Evolutionary conservation across 2,329 filamentous ascomycete genomes (phyloP).

Genomic region (Pezizomycotina sp.): DNA sequence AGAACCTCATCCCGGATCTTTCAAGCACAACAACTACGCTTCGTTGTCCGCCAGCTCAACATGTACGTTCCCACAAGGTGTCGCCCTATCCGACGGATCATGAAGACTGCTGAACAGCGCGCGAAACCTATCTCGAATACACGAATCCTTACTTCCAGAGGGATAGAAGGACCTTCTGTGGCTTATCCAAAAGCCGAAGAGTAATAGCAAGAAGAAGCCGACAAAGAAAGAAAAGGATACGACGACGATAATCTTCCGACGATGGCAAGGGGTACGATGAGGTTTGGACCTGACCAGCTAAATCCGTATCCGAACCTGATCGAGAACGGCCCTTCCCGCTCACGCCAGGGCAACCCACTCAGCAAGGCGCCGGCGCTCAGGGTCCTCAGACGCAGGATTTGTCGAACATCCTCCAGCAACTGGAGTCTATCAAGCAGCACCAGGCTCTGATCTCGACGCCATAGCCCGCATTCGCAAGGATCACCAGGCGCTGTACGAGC

Average conservation of each 20-base stretch:
- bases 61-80: constrained; percentile 51
- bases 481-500: constrained; percentile 72
- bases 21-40: constrained; percentile 66
- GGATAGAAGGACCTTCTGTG: constrained; percentile 68
- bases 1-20: constrained; percentile 58
- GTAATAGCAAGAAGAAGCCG: constrained; percentile 42
- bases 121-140: constrained; percentile 96
- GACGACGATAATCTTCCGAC: constrained; percentile 30
- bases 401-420: constrained; percentile 35
- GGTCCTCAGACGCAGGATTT: constrained; percentile 28
- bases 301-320: constrained; percentile 3
- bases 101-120: constrained; percentile 96
- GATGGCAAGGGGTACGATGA: constrained; percentile 21
- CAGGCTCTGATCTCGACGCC: constrained; percentile 71
- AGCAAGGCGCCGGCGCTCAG: constrained; percentile 35
- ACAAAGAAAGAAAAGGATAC: constrained; percentile 27
- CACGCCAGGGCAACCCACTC: constrained; percentile 29
- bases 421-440: constrained; percentile 67
- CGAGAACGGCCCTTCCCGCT: constrained; percentile 20
- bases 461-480: constrained; percentile 68
- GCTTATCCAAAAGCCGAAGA: constrained; percentile 44
- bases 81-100: constrained; percentile 85
- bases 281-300: constrained; percentile 15
- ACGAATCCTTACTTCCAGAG: constrained; percentile 92
- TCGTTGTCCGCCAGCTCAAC: constrained; percentile 59